A percentile compares a stretch with the other conserved stretches of the same genome.
phyloP scores from a whole-genome alignment of 1,284 basidiomycete species.

The Apiotrichum brassicae region DNA sequence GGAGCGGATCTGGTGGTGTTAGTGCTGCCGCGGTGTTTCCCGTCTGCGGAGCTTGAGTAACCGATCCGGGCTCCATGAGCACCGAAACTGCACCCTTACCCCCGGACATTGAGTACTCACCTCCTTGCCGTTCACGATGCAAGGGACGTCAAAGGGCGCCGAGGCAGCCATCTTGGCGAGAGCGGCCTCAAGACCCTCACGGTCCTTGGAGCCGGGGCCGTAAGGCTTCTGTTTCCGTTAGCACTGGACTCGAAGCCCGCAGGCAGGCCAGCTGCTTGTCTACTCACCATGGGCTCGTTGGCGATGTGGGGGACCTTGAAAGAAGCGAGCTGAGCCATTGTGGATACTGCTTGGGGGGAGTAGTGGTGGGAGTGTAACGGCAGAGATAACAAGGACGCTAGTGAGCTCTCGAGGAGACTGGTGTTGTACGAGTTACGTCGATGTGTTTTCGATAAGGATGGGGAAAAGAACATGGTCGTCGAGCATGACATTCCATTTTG shows the following conservation, averaged over 20 bases:
- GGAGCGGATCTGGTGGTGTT: constrained; percentile 63
- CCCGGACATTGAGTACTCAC: no score
- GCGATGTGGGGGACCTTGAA: constrained; percentile 75
- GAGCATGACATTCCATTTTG: no score
- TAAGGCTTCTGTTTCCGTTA: no score
- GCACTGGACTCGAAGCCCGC: no score
- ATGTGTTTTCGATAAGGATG: no score
- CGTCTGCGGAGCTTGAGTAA: no score
- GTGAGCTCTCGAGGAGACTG: no score
- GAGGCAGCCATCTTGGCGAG: constrained; percentile 72
- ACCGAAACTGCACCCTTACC: no score
- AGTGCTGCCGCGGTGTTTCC: no score
- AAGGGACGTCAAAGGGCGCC: constrained; percentile 85
- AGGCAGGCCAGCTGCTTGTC: neutral
- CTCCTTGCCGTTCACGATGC: constrained; percentile 82
- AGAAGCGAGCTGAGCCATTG: constrained; percentile 57
- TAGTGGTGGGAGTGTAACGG: no score
- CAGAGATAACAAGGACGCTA: neutral
- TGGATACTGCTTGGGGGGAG: constrained; percentile 7
- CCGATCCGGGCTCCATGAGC: no score
- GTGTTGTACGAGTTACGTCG: neutral
- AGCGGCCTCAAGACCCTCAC: constrained; percentile 67
- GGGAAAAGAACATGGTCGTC: no score
- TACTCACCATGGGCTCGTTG: constrained; percentile 84
- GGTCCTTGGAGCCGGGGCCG: constrained; percentile 71